Evolutionary conservation across 331 rosid genomes (phyloP), one percentile per base, ranked within the genome.

Genomic region (Cydonia oblonga): DNA sequence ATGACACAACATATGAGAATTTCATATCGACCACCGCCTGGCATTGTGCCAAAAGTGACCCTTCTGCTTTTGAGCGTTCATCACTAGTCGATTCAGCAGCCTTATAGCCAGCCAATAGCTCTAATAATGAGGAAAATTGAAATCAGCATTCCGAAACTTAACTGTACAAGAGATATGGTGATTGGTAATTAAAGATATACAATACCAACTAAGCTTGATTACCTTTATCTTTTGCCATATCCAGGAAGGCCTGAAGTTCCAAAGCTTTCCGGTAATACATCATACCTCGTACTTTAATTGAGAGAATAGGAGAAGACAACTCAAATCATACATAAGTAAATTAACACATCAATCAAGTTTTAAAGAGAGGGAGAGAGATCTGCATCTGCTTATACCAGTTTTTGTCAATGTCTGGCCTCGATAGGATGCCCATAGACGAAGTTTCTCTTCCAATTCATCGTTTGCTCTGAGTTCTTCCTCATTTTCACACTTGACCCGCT

Each of bases 191-290:
- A 49, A 8, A 16, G 2, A 6, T 16, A 5, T 16, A 66, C 25
- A 10, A 3, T 13, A 4, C 71, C 62, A 78, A 68, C 56, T 46
- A 71, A 77, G 73, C 26, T 30, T 68, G 62, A 75, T 6, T 87
- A 93, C 98, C 98, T 76, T 80, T 85, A 77, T 85, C 88, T 81
- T 84, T 79, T 75, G 97, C 98, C 96, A 87, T 91, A 78, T 93
- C 98, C 62, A 93, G 90, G 87, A 93, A 93, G 77, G 98, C 98
- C 81, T 87, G 98, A 74, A 93, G 96, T 80, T 91, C 97, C 87
- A 93, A 76, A 60, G 97, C 98, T 89, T 93, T 92, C 23, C 89
- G 96, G 76, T 91, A 71, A 78, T 93, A 93, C 98, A 93, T 93
- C 98, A 93, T 93, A 72, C 98, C 98, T 57, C 98, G 91, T n/a